A percentile compares a stretch with the other conserved stretches of the same genome.
These are phyloP conservation scores for Mallotus nudiflorus DNA, from an alignment of 345 rosid species.

Conservation along the genomic window DNA sequence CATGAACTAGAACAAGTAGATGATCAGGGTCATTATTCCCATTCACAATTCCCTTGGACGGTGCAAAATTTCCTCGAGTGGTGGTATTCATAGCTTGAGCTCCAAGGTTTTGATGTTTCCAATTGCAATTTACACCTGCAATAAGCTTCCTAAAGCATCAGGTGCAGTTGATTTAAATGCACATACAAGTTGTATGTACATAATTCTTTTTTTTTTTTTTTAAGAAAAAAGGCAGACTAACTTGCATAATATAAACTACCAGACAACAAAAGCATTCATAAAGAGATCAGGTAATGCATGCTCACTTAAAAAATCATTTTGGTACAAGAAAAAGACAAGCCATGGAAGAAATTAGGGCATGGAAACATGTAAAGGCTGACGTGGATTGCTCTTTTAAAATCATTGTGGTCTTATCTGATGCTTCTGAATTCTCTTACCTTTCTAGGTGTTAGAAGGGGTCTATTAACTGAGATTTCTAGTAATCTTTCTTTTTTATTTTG, in stretches of 20 bases:
- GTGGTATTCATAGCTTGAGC: constrained; percentile 68
- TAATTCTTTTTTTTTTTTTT: too few relatives aligned
- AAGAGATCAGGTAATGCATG: too few relatives aligned
- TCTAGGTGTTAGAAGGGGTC: not conserved
- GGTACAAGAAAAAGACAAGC: too few relatives aligned
- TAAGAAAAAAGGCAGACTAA: not conserved
- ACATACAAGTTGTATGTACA: not conserved
- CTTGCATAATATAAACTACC: not conserved
- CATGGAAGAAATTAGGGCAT: not conserved
- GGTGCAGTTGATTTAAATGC: not conserved
- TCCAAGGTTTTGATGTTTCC: constrained; percentile 49
- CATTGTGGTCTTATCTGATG: not conserved
- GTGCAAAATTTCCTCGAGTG: constrained; percentile 44
- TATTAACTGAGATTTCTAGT: not conserved
- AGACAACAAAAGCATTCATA: not conserved
- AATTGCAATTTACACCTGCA: constrained; percentile 35
- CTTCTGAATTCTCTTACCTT: not conserved
- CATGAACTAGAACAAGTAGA: constrained; percentile 98
- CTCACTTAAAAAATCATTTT: too few relatives aligned
- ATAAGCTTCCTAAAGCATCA: not conserved
- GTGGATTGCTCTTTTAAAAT: not conserved
- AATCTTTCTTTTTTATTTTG: not conserved
- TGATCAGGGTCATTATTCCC: constrained; percentile 74
- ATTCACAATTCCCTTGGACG: constrained; percentile 37
- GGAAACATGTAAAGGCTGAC: not conserved